Evolutionary conservation across 2,329 filamentous ascomycete genomes (phyloP), one percentile per base, ranked within the genome.

Genomic region (Cylindrodendrum hubeiense): DNA sequence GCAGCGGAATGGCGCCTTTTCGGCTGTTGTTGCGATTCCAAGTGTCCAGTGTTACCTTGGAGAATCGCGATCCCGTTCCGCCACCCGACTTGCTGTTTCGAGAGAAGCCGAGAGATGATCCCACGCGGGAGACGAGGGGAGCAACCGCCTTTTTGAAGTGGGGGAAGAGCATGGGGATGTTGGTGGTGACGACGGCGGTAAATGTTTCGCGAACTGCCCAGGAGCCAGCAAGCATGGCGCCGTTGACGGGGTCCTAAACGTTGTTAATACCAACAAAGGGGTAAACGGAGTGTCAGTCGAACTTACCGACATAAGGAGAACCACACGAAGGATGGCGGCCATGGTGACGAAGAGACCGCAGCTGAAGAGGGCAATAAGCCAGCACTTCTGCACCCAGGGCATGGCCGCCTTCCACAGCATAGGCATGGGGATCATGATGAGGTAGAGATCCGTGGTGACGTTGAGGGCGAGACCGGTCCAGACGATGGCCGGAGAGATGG

Each of bases 381-480:
- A 79, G 15, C 77, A 67, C 63, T 83, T 84, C 66, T 81, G 81
- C 5, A 67, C 39, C 12, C 73, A 71, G 9, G 73, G 77, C 67
- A 83, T 74, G 8, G 67, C 77, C 4, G 79, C 78, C 55, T 75
- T 74, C 77, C 79, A 83, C 1, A 81, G 76, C 76, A 89, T 85
- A 2, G 87, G 87, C 5, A 88, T 78, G 0, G 87, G 87, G 39
- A 90, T 89, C 28, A 83, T 82, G 60, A 90, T 84, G 17, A 90
- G 79, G 67, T 89, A 90, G 1, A 88, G 55, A 67, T 90, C 88
- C 3, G 87, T 90, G 2, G 78, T 68, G 3, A 88, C 82, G 67
- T 89, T 90, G 65, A 85, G 77, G 4, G 81, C 77, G 33, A 86
- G 82, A 2, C 81, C 85, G n/a, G 85, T 81, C 74, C 84, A 87